These are phyloP conservation scores for Vigna hirtella DNA, from an alignment of 306 rosid species.

Conservation along the genomic window DNA sequence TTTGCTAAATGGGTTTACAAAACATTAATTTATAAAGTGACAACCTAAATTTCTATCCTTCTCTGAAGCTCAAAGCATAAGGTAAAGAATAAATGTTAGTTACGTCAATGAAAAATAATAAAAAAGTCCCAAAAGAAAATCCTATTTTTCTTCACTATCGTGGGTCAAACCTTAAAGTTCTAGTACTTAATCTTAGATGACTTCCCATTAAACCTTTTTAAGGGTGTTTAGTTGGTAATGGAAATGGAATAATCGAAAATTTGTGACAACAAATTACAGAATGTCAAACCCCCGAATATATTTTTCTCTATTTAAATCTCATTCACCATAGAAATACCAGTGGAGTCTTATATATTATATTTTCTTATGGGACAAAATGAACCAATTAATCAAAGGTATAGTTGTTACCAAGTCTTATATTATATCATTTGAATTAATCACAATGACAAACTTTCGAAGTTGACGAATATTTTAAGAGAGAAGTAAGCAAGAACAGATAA, in stretches of 20 bases:
- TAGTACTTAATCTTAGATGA: not conserved
- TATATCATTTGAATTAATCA: no score
- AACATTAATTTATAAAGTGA: slow-evolving; percentile 29
- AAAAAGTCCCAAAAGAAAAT: not conserved
- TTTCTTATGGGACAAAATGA: not conserved
- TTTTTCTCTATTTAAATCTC: not conserved
- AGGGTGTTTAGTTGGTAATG: not conserved
- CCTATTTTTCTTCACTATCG: no score
- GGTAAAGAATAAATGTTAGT: slow-evolving; percentile 41
- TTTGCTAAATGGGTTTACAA: slow-evolving; percentile 47
- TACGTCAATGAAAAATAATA: not conserved
- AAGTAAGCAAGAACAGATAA: no score
- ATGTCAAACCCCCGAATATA: slow-evolving; percentile 44
- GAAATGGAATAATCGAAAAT: not conserved
- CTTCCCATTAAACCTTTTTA: not conserved
- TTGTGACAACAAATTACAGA: not conserved
- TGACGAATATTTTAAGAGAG: no score
- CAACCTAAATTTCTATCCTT: slow-evolving; percentile 53
- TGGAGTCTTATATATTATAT: not conserved
- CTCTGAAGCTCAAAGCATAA: slow-evolving; percentile 38
- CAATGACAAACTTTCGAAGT: no score
- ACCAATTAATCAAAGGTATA: slow-evolving; percentile 4
- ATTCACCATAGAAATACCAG: not conserved
- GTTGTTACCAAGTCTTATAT: not conserved
- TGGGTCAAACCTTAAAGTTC: no score